Evolutionary conservation across 441 rosid species (phyloP), one percentile per base, ranked within the genome.

Genomic region (Syzygium syzygioides): DNA sequence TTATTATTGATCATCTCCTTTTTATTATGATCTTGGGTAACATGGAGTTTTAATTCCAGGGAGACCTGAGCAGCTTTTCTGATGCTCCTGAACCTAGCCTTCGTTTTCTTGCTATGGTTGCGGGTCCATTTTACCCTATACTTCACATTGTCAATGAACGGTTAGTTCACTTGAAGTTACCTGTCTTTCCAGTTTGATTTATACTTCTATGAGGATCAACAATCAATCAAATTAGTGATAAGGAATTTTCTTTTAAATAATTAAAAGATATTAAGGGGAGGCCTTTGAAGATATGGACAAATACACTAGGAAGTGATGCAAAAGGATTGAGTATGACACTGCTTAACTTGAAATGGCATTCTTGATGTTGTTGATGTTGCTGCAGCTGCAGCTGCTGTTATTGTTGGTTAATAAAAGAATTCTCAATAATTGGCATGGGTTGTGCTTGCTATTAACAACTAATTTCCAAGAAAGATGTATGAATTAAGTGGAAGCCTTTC

Each of bases 31-130:
- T 66, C 41, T 90, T 91, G 85, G 83, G 56, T 89, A 83, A 86
- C 55, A 88, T 50, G 88, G 48, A 30, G 50, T 83, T 85, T 88
- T 89, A 55, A 41, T 91, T 59, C 37, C 95, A 96, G 99, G 91
- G 93, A 87, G 97, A 94, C 86, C 93, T 96, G 86, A 91, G 91
- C 88, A 89, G 91, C 92, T 94, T 96, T 91, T 90, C 92, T 32
- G 98, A 96, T 91, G 93, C 91, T 60, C 90, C 96, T 89, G 98
- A 94, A 89, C 90, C 93, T 79, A 94, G 88, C 89, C 86, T 96
- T 79, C 94, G 93, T 89, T 94, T 96, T 90, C 94, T 96, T 90
- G 96, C 98, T 3, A 96, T 95, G 97, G 96, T 96, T 92, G 93
- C 92, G 64, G 96, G 99, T 88, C 99, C 97, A 55, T 95, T 94